Evolutionary conservation across 352 stramenopile genomes (phyloP), one percentile per base, ranked within the genome.

Genomic region (Pythium dissotocum): DNA sequence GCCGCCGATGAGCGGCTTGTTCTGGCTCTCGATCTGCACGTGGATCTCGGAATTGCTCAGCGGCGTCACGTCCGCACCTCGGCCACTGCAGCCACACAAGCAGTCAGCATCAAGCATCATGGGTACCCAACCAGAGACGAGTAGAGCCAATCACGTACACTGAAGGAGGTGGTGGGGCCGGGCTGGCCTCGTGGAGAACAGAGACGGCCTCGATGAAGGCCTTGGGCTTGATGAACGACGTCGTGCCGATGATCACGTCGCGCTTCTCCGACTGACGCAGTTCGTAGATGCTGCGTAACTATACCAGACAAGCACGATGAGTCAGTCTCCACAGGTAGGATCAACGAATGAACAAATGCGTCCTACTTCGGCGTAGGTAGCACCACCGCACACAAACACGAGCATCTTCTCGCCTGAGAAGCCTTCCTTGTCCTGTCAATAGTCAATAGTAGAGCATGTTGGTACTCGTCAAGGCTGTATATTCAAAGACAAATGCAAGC

Each of bases 361-460:
- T 46, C 53, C 12, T 77, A 99, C 78, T 83, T 99, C 97, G 0
- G 90, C 95, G 73, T 98, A 98, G 21, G 92, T 94, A 58, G 97
- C 88, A 1, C 97, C 97, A 33, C 97, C 97, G 21, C 88, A 88
- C 36, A 99, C 85, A 61, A 99, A 99, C 6, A 99, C 91, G 69
- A 99, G 92, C 72, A 98, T 88, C 66, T 98, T 96, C 59, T 95
- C 91, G 32, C 88, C 87, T 2, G 67, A 74, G 58, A 93, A 91
- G 0, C 28, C 55, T 8, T 86, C 83, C 32, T 77, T 87, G 13
- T 87, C 80, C 75, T 91, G 59, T 26, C 24, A 40, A 48, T 12
- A 2, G 36, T 24, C 16, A 28, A 61, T 16, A 16, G 2, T 21
- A 30, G 14, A 24, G 44, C n/a, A 49, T 46, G 14, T 26, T 32